These are phyloP conservation scores for Scedosporium minutisporum DNA, from an alignment of 2,329 filamentous ascomycete species.

Conservation along the genomic window DNA sequence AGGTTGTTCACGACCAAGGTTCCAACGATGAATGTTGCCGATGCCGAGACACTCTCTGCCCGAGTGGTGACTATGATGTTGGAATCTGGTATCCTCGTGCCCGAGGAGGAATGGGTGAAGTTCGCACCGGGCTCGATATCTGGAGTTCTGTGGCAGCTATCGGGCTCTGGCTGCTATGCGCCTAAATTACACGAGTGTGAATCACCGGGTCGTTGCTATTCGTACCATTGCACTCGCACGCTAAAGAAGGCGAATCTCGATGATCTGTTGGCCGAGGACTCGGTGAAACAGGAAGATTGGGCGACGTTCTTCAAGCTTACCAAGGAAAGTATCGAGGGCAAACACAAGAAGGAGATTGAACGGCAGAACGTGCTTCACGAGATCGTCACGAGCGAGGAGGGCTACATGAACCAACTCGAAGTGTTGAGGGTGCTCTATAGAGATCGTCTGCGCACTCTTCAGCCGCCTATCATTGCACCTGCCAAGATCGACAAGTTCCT, in stretches of 20 bases:
- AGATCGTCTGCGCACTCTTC: constrained; percentile 62
- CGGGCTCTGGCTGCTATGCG: constrained; percentile 84
- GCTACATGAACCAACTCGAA: constrained; percentile 80
- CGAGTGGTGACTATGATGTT: constrained; percentile 75
- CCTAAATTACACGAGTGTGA: constrained; percentile 67
- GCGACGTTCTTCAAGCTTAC: constrained; percentile 77
- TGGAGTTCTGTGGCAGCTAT: constrained; percentile 88
- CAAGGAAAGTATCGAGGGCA: constrained; percentile 62
- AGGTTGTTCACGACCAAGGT: constrained; percentile 90
- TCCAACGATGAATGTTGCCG: constrained; percentile 95
- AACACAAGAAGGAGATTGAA: constrained; percentile 78
- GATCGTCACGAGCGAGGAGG: constrained; percentile 86
- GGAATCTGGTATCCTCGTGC: constrained; percentile 63
- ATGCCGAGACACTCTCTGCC: constrained; percentile 78
- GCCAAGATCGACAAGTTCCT: constrained; percentile 74
- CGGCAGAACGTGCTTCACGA: constrained; percentile 93
- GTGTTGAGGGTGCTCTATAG: constrained; percentile 79
- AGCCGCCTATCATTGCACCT: constrained; percentile 72
- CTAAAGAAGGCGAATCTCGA: constrained; percentile 89
- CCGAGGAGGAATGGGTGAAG: constrained; percentile 96
- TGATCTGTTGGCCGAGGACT: constrained; percentile 58
- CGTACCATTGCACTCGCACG: constrained; percentile 85
- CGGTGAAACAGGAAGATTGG: constrained; percentile 69
- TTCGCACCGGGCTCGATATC: constrained; percentile 73
- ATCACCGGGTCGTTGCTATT: constrained; percentile 74